These are phyloP conservation scores for Didymella arachidicola DNA, from an alignment of 2,329 filamentous ascomycete genomes.

Conservation along the genomic window DNA sequence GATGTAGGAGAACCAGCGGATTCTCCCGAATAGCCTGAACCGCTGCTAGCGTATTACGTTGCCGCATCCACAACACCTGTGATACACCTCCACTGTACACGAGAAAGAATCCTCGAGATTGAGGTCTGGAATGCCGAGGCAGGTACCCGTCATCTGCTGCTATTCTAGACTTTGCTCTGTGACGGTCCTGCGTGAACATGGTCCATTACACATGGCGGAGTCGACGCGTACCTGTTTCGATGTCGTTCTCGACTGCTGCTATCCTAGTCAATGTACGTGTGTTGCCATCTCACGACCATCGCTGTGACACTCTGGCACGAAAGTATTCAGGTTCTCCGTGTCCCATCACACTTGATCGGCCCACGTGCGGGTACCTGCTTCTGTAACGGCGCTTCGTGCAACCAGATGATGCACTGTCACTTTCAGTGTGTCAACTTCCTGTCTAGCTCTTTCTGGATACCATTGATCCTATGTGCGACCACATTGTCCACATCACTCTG, in stretches of 20 bases:
- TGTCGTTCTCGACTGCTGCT: background rate
- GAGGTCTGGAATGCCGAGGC: background rate
- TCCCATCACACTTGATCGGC: background rate
- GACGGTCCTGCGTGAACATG: background rate
- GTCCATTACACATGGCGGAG: background rate
- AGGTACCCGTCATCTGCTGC: background rate
- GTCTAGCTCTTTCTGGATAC: background rate
- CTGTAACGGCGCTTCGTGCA: background rate
- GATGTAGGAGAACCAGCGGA: conserved; percentile 7
- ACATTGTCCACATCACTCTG: background rate
- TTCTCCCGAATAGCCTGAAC: conserved; percentile 6
- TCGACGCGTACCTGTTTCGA: background rate
- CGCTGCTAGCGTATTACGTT: background rate
- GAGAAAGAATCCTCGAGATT: background rate
- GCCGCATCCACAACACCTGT: background rate
- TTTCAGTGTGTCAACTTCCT: background rate
- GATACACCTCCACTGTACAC: background rate
- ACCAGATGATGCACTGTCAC: background rate
- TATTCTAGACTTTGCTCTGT: background rate
- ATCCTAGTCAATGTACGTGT: background rate
- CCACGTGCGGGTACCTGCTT: background rate
- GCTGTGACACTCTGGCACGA: background rate
- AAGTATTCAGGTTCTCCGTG: background rate
- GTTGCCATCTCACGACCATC: background rate
- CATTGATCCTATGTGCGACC: background rate